These are phyloP conservation scores for Odonthalia washingtoniensis DNA, from an alignment of 31 red algal genomes.

Conservation along the genomic window DNA sequence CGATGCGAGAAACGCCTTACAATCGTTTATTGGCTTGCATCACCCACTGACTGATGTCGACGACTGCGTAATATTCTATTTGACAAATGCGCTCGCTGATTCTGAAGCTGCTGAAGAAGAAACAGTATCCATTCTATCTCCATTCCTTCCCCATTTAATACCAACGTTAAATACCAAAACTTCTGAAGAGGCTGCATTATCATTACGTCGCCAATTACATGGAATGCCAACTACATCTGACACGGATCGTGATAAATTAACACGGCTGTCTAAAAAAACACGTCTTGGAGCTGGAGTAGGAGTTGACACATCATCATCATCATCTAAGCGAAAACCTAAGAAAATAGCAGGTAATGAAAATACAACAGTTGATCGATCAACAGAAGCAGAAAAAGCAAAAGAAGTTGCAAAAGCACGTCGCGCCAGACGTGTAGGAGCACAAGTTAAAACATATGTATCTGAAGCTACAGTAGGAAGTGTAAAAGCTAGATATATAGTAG, in stretches of 20 bases:
- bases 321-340: constrained; percentile 7
- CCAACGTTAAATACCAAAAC: constrained; percentile 14
- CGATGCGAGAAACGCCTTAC: constrained; percentile 23
- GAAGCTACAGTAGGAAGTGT: constrained; percentile 73
- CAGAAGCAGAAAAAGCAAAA: constrained; percentile 83
- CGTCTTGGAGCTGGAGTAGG: constrained; percentile 72
- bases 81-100: constrained; percentile 67
- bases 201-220: constrained; percentile 69
- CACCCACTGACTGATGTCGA: constrained; percentile 62
- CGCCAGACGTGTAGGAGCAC: constrained; percentile 74
- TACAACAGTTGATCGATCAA: constrained; percentile 81
- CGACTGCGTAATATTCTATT: constrained; percentile 61
- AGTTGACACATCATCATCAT: constrained; percentile 14
- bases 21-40: constrained; percentile 24
- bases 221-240: constrained; percentile 51
- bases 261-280: constrained; percentile 61
- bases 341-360: constrained; percentile 74
- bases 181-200: constrained; percentile 36
- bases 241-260: constrained; percentile 43
- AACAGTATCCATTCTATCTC: constrained; percentile 50
- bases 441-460: constrained; percentile 61
- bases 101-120: constrained; percentile 69
- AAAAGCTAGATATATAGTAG: constrained; percentile 69
- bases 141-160: constrained; percentile 68
- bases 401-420: constrained; percentile 61